Conservation (phyloP, 2,329 filamentous ascomycete species). For the Cucurbitaria berberidis region DNA sequence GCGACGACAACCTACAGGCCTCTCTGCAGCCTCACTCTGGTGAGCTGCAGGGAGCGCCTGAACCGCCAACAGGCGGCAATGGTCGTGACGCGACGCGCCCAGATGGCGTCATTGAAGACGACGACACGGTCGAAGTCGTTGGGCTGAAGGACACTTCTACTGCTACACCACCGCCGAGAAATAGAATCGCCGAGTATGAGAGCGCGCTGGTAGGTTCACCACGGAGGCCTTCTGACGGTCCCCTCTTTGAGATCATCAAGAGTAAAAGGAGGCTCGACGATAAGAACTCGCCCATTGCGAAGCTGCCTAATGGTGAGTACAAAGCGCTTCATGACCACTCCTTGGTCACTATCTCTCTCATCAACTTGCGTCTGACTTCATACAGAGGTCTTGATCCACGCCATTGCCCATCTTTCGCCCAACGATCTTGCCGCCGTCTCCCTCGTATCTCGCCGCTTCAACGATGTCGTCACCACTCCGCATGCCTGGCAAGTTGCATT, state of each 20-base stretch:
- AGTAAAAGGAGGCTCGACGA: slow-evolving; percentile 53
- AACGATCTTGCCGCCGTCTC: slow-evolving; percentile 82
- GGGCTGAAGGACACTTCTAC: slow-evolving; percentile 34
- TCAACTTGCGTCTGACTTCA: slow-evolving; percentile 11
- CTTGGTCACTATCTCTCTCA: neutral
- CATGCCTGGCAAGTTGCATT: slow-evolving; percentile 96
- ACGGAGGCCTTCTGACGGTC: slow-evolving; percentile 51
- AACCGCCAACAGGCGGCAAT: slow-evolving; percentile 20
- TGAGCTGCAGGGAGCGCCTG: slow-evolving; percentile 42
- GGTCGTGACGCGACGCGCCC: slow-evolving; percentile 31
- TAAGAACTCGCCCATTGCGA: slow-evolving; percentile 58
- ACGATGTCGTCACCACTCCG: slow-evolving; percentile 83
- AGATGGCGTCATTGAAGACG: slow-evolving; percentile 16
- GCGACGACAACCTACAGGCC: slow-evolving; percentile 53
- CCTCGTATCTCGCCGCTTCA: slow-evolving; percentile 86
- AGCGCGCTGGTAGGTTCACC: slow-evolving; percentile 50
- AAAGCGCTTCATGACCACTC: neutral
- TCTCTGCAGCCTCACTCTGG: slow-evolving; percentile 48
- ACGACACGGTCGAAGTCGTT: slow-evolving; percentile 21
- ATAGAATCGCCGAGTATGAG: slow-evolving; percentile 64
- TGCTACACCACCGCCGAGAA: slow-evolving; percentile 47
- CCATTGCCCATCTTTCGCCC: slow-evolving; percentile 87
- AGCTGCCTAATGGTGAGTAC: slow-evolving; percentile 80
- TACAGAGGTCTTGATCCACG: slow-evolving; percentile 87
- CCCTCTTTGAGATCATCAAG: slow-evolving; percentile 60